Conservation (phyloP, 1,284 basidiomycete genomes). For the Lentinus polychrous region DNA sequence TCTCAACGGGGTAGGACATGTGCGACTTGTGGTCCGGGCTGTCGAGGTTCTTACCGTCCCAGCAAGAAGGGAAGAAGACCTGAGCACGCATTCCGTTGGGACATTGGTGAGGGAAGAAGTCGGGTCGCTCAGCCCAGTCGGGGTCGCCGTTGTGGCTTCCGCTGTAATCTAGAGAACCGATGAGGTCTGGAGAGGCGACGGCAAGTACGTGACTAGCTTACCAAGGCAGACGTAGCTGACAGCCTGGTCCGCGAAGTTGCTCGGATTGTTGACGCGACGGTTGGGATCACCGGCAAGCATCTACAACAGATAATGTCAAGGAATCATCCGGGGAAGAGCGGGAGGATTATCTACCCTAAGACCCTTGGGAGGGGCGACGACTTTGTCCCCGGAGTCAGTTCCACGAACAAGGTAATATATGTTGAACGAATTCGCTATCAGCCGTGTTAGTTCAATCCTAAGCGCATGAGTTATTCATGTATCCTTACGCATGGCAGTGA, state of each 20-base stretch:
- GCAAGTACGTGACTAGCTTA: slow-evolving; percentile 8
- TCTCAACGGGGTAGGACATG: slow-evolving; percentile 39
- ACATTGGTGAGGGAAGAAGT: slow-evolving; percentile 27
- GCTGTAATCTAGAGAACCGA: slow-evolving; percentile 22
- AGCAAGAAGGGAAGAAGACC: slow-evolving; percentile 39
- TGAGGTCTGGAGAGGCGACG: background rate
- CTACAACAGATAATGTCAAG: slow-evolving; percentile 13
- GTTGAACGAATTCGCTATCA: slow-evolving; percentile 16
- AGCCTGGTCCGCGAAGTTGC: slow-evolving; percentile 31
- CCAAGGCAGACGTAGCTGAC: slow-evolving; percentile 35
- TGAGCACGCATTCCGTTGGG: slow-evolving; percentile 35
- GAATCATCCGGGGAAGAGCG: slow-evolving; percentile 6
- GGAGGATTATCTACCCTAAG: slow-evolving; percentile 14
- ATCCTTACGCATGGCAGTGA: slow-evolving; percentile 18
- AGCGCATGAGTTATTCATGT: background rate
- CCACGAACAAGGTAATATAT: slow-evolving; percentile 25
- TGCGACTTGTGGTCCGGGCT: slow-evolving; percentile 48
- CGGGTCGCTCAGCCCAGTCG: slow-evolving; percentile 20
- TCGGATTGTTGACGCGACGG: slow-evolving; percentile 28
- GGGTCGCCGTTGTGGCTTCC: slow-evolving; percentile 20
- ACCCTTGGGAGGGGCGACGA: slow-evolving; percentile 23
- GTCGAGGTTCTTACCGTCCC: slow-evolving; percentile 39
- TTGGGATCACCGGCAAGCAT: slow-evolving; percentile 35
- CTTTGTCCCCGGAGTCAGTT: slow-evolving; percentile 14
- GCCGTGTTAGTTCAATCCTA: background rate